A percentile compares a stretch with the other conserved stretches of the same genome.
phyloP scores from a whole-genome alignment of 139 green algal species.

The Chlamydomonas sp. region DNA sequence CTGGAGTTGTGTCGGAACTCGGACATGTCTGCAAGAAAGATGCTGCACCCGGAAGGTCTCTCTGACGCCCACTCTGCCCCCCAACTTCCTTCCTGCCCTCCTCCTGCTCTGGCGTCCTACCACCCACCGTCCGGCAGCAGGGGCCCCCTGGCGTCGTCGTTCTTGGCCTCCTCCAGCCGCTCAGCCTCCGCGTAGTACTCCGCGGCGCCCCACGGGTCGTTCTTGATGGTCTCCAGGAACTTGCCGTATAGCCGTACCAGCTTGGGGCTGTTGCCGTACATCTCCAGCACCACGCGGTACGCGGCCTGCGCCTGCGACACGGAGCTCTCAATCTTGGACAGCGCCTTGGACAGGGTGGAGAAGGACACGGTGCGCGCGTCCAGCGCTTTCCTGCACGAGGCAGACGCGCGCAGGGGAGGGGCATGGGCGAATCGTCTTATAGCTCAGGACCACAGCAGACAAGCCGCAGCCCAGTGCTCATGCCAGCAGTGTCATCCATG shows the following conservation, averaged over 20 bases:
- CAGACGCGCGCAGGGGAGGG: neutral
- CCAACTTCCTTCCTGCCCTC: too few species aligned
- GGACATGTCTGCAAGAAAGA: too few species aligned
- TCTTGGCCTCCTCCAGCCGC: conserved; percentile 3
- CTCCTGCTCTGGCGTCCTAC: too few species aligned
- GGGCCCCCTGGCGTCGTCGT: conserved; percentile 1
- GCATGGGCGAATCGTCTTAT: too few species aligned
- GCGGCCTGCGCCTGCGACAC: conserved; percentile 28
- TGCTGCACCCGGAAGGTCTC: too few species aligned
- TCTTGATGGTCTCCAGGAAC: conserved; percentile 64
- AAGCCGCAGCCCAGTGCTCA: neutral
- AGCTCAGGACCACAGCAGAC: neutral
- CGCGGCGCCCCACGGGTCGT: conserved; percentile 47
- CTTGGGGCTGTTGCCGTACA: conserved; percentile 52
- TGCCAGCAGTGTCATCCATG: too few species aligned
- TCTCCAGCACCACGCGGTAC: conserved; percentile 55
- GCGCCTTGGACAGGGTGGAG: conserved; percentile 7
- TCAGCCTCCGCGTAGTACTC: conserved; percentile 10
- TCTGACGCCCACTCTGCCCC: too few species aligned
- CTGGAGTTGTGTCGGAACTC: too few species aligned
- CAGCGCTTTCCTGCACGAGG: neutral
- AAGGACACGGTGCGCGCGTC: conserved; percentile 17
- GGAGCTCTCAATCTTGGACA: conserved; percentile 14
- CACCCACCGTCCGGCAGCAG: conserved; percentile 17
- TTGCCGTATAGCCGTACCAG: conserved; percentile 60